Percentiles rank a stretch among this genome's conserved stretches.
Conservation (phyloP, 2,329 filamentous ascomycete genomes). For the Esteya vermicola region DNA sequence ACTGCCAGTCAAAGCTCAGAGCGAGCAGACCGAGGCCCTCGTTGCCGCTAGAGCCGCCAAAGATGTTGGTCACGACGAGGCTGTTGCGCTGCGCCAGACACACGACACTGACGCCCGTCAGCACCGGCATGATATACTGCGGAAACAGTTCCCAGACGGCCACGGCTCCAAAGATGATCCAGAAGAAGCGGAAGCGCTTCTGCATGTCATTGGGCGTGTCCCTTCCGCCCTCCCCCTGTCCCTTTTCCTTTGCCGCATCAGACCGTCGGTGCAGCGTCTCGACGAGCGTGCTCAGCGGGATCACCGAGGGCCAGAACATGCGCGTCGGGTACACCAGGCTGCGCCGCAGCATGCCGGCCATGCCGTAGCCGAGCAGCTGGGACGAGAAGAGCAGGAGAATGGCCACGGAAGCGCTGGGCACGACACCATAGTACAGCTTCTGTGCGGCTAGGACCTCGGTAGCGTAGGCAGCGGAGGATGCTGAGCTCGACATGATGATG, state of each 20-base stretch:
- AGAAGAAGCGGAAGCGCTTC: slow-evolving; percentile 25
- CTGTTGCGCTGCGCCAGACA: slow-evolving; percentile 29
- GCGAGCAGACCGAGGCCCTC: slow-evolving; percentile 24
- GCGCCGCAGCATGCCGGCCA: slow-evolving; percentile 30
- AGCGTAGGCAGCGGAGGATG: slow-evolving; percentile 10
- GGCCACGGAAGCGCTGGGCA: slow-evolving; percentile 21
- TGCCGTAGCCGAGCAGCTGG: slow-evolving; percentile 32
- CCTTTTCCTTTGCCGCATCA: slow-evolving; percentile 19
- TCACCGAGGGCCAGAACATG: slow-evolving; percentile 26
- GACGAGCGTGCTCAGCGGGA: slow-evolving; percentile 13
- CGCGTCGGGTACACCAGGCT: slow-evolving; percentile 31
- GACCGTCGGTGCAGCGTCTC: slow-evolving; percentile 14
- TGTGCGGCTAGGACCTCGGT: slow-evolving; percentile 29
- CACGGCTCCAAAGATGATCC: slow-evolving; percentile 21
- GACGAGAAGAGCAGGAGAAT: slow-evolving; percentile 32
- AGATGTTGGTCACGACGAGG: slow-evolving; percentile 20
- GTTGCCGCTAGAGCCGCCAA: slow-evolving; percentile 24
- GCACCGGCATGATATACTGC: slow-evolving; percentile 28
- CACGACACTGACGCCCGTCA: slow-evolving; percentile 26
- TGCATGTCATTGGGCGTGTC: too few species aligned
- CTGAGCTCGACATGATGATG: slow-evolving; percentile 12
- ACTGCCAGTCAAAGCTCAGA: slow-evolving; percentile 28
- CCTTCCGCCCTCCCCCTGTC: too few species aligned
- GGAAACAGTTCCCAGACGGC: slow-evolving; percentile 34
- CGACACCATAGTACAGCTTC: slow-evolving; percentile 29